Base-by-base conservation (phyloP, 805 yeast genomes). In the Pichia scutulata region DNA sequence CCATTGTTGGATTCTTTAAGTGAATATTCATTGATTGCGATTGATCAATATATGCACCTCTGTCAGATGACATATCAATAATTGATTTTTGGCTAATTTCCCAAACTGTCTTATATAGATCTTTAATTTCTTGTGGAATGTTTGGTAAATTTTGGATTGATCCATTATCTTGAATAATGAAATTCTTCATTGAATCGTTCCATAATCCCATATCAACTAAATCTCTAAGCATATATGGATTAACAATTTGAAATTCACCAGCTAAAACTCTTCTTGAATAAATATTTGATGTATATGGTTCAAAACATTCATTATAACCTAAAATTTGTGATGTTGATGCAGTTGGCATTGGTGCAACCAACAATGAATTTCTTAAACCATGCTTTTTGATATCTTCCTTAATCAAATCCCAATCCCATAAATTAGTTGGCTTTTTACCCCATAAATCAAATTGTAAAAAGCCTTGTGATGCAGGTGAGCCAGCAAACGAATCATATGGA, bases 11-110 rank as follows among this genome's bases (percentile, higher is more conserved):
- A 55, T 83, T 84, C 70, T 80, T 84, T 64, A 93, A 80, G 71
- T 89, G 93, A 61, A 93, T 85, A 70, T 92, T 93, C 76, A 93
- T 73, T 36, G 95, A 85, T 73, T 92, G 98, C 41, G 96, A 88
- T 72, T 93, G 99, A 68, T 85, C 92, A 65, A 86, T 82, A 69
- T 75, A 86, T 22, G 89, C 84, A 52, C 88, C 82, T 70, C 93
- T 77, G 61, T 81, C 89, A 51, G 88, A 85, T 55, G 87, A 82
- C 78, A 72, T 68, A 66, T 78, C 84, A 57, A 79, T 78, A 56
- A 78, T 75, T 50, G 72, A 73, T 64, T 76, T 77, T 62, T 78
- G 84, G 40, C 80, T 71, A 50, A 78, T 74, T 66, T 78, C 84
- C 83, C 84, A 78, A 33, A 78, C 82, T 2, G 84, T 78, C 62